phyloP scores from a whole-genome alignment of 2,329 filamentous ascomycete species.

The Dendrostoma leiphaemia region DNA sequence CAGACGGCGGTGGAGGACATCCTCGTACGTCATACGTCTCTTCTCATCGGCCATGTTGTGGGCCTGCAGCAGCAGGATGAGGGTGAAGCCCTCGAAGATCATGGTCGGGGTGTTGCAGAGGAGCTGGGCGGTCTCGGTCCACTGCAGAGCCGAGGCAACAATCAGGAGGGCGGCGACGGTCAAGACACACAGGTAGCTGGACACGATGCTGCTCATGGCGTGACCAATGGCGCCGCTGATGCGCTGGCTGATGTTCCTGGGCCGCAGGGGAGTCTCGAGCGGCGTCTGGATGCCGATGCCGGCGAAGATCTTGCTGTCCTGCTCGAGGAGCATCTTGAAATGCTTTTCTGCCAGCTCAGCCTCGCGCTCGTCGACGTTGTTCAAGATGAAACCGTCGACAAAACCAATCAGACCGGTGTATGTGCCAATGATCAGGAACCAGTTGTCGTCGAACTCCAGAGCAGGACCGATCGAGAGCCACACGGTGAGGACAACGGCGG shows the following conservation, averaged over 20 bases:
- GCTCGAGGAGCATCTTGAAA: constrained; percentile 22
- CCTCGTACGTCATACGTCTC: constrained; percentile 25
- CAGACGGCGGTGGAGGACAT: constrained; percentile 26
- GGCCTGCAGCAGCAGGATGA: constrained; percentile 26
- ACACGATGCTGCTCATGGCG: constrained; percentile 17
- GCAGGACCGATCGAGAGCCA: constrained; percentile 39
- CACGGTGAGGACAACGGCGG: constrained; percentile 32
- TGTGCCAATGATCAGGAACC: constrained; percentile 47
- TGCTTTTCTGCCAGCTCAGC: constrained; percentile 22
- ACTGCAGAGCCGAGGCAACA: constrained; percentile 25
- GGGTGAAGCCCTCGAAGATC: constrained; percentile 28
- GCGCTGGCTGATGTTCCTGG: constrained; percentile 20
- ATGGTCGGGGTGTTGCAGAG: constrained; percentile 31
- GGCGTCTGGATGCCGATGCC: constrained; percentile 22
- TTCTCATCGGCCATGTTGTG: constrained; percentile 26
- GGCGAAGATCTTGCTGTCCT: constrained; percentile 22
- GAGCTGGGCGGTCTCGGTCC: constrained; percentile 29
- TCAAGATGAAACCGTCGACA: constrained; percentile 43
- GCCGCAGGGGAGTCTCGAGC: constrained; percentile 1
- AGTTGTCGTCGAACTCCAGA: constrained; percentile 40
- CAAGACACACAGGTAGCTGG: constrained; percentile 22
- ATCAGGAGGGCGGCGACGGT: constrained; percentile 22
- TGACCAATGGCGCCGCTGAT: constrained; percentile 24
- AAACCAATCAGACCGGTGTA: constrained; percentile 45
- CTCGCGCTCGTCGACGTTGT: constrained; percentile 37